Base-by-base conservation (phyloP, 148 eudicot species). In the Beta vulgaris region DNA sequence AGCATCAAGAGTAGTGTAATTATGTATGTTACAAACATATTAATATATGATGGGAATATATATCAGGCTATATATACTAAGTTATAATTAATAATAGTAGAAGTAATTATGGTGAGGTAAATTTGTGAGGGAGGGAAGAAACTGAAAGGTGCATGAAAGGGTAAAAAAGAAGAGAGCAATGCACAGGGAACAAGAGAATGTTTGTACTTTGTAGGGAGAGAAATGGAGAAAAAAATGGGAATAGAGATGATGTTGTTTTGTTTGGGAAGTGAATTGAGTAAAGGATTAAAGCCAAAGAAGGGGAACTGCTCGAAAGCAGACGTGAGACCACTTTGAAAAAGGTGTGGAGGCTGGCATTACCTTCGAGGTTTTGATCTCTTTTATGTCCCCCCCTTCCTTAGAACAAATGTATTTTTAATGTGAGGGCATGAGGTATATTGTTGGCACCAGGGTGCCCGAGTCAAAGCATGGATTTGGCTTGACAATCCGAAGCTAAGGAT, bases 291-390 rank as follows among this genome's bases (percentile, higher is more conserved):
- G 55, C 31, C 51, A 62, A n/a, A n/a, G n/a, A 32, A n/a, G 49
- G 51, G 51, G 64, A 40, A 75, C 69, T 60, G 69, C 60, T 78
- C 76, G 75, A 80, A 80, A 80, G 79, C 73, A 80, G 80, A 76
- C 77, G 83, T 81, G 76, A 81, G 77, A 57, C 76, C 73, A 72
- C 80, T 81, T 81, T 81, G 83, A 36, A 25, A 81, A 80, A 76
- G 83, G 73, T 69, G 55, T 76, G 76, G 76, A 51, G 65, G 29
- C 71, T 26, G 65, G 55, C 77, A 80, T 76, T 66, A 64, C 80
- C 73, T 68, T 71, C 83, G 73, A 81, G 73, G 73, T 44, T 40
- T n/a, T n/a, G n/a, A n/a, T 48, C 31, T 42, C 51, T 46, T 57
- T 28, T 61, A 7, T 19, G n/a, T 19, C 6, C 26, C 57, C 57